These are phyloP conservation scores for Leccinellum luteum DNA, from an alignment of 768 basidiomycete genomes.

Conservation along the genomic window DNA sequence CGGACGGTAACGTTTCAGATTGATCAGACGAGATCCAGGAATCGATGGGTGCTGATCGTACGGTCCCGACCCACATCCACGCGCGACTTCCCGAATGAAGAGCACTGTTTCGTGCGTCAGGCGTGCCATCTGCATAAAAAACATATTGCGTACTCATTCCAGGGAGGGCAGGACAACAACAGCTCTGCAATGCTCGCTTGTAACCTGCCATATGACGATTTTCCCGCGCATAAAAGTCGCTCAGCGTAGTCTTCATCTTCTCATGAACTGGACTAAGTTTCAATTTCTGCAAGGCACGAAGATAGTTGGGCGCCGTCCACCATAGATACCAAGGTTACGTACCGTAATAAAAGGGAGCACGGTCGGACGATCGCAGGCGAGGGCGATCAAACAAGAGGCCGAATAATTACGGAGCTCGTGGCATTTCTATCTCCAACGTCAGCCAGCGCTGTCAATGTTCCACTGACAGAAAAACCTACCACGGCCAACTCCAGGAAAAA, in stretches of 20 bases:
- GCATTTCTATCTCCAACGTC: constrained; percentile 36
- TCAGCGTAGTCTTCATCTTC: constrained; percentile 15
- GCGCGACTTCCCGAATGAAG: constrained; percentile 31
- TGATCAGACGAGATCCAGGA: constrained; percentile 34
- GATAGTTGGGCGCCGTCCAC: neutral
- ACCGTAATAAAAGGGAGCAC: constrained; percentile 34
- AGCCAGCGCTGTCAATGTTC: neutral
- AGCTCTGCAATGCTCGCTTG: constrained; percentile 29
- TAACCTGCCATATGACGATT: constrained; percentile 30
- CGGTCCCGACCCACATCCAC: constrained; percentile 32
- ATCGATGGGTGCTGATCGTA: constrained; percentile 24
- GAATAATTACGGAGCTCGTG: constrained; percentile 46
- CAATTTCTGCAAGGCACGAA: constrained; percentile 16
- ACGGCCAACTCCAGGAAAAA: constrained; percentile 47
- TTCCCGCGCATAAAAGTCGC: constrained; percentile 24
- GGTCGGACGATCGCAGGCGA: constrained; percentile 40
- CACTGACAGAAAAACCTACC: constrained; percentile 26
- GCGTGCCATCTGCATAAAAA: neutral
- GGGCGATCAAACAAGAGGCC: constrained; percentile 39
- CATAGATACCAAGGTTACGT: neutral
- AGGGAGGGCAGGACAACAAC: constrained; percentile 30
- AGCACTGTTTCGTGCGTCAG: constrained; percentile 24
- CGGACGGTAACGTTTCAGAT: constrained; percentile 38
- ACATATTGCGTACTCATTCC: constrained; percentile 27
- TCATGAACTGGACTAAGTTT: constrained; percentile 25